Evolutionary conservation across 2,329 filamentous ascomycete species (phyloP).

Genomic region (Dactylellina parvicollis): DNA sequence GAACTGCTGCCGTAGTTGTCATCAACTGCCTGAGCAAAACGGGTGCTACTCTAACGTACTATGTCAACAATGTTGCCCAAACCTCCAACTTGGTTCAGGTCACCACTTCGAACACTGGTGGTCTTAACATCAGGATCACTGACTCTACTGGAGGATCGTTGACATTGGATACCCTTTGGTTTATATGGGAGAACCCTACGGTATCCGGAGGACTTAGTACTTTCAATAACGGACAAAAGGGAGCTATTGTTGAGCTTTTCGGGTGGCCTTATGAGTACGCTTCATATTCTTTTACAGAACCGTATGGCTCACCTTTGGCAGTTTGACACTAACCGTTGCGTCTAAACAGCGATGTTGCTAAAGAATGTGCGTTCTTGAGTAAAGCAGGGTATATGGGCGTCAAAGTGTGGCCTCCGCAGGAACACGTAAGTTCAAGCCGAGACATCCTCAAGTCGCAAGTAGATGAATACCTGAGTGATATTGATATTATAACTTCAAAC

Average conservation of each 20-base stretch:
- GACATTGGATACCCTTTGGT: slow-evolving; percentile 58
- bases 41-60: slow-evolving; percentile 55
- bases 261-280: slow-evolving; percentile 58
- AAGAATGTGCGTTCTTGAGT: slow-evolving; percentile 58
- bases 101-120: slow-evolving; percentile 41
- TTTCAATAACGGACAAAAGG: slow-evolving; percentile 58
- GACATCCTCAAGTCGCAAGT: background rate
- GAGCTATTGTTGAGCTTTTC: slow-evolving; percentile 59
- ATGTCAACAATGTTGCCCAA: slow-evolving; percentile 55
- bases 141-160: slow-evolving; percentile 56
- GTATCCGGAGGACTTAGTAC: slow-evolving; percentile 57
- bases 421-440: slow-evolving; percentile 52
- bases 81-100: slow-evolving; percentile 57
- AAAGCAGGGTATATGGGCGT: slow-evolving; percentile 60
- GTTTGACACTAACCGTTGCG: background rate
- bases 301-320: background rate
- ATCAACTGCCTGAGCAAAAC: slow-evolving; percentile 59
- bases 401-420: slow-evolving; percentile 59
- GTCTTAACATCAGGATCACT: slow-evolving; percentile 57
- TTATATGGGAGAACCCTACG: slow-evolving; percentile 58
- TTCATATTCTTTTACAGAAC: background rate
- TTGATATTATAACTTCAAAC: background rate
- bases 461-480: background rate
- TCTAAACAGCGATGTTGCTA: slow-evolving; percentile 57
- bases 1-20: slow-evolving; percentile 57